A percentile compares a stretch with the other conserved stretches of the same genome.
phyloP scores from a whole-genome alignment of 2,329 filamentous ascomycete species.

The Colletotrichum chrysophilum region DNA sequence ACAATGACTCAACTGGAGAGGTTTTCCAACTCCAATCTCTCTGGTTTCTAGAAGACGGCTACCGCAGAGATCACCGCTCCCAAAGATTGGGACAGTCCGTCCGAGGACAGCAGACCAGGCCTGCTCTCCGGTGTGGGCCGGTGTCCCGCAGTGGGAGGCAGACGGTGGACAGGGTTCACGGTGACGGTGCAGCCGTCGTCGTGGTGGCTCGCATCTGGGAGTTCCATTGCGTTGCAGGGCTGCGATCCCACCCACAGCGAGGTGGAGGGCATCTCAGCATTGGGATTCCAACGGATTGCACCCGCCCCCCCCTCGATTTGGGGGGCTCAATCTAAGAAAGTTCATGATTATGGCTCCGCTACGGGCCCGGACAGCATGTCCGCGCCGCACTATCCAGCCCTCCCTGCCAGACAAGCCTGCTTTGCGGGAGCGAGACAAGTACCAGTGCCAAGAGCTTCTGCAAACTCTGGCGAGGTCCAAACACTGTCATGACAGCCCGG shows the following conservation, averaged over 20 bases:
- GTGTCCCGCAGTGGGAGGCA: not conserved
- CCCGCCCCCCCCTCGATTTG: conserved; percentile 3
- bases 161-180: not conserved
- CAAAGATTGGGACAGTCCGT: not conserved
- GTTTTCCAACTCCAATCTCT: not conserved
- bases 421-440: not conserved
- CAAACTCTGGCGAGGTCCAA: not conserved
- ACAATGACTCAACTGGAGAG: not conserved
- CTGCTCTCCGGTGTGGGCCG: not conserved
- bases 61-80: not conserved
- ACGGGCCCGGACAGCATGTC: conserved; percentile 8
- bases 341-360: conserved; percentile 11
- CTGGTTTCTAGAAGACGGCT: not conserved
- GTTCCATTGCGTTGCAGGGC: not conserved
- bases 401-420: not conserved
- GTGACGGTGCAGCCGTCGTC: not conserved
- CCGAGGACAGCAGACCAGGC: not conserved
- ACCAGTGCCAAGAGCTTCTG: not conserved
- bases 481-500: not conserved
- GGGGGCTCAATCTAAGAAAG: conserved; percentile 14
- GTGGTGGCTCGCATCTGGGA: not conserved
- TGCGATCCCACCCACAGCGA: not conserved
- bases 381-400: not conserved
- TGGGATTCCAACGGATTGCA: not conserved
- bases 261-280: not conserved